Evolutionary conservation across 805 yeast genomes (phyloP), one percentile per base, ranked within the genome.

Genomic region (Wickerhamiella hasegawae): DNA sequence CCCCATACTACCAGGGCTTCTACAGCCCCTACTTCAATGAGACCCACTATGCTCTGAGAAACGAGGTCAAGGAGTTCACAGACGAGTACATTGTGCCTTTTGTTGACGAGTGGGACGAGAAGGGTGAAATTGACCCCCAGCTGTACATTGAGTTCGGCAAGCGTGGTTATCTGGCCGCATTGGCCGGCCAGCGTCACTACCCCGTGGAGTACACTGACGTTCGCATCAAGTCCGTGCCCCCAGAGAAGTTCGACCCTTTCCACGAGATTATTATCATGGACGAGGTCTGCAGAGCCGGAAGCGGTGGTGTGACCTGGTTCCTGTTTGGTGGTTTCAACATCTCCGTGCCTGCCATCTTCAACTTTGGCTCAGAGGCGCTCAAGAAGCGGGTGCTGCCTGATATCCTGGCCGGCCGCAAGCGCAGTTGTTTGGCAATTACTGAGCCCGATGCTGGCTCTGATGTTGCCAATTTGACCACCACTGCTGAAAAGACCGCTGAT

Each of bases 371-470:
- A 18, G 51, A 46, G 21, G 54, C 42, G 20, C 45, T 59, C 27
- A 53, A 50, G 43, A 43, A 49, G 43, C 51, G 63, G 18, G 51
- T 60, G 14, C 40, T 59, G 5, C 65, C 65, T 8, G 59, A 45
- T 5, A 40, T 60, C 12, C 41, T 60, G 32, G 35, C 41, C 31
- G 65, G 65, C 19, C 46, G 48, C 32, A 60, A 57, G 48, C 53
- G 66, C 26, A 46, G 53, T 37, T 61, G 66, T 35, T 44, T 60
- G 31, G 53, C 61, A 36, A 60, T 60, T 46, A 60, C 66, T 14
- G 65, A 60, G 49, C 66, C 65, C 12, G 62, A 59, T 32, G 65
- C 63, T 11, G 65, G 65, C 19, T 56, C 62, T 17, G 65, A 60
- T 41, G 66, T 60, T 8, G 65, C 66, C 26, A 55, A 55, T 35